Base-by-base conservation (phyloP, 177 flowering plant genomes). In the Tripterygium wilfordii region DNA sequence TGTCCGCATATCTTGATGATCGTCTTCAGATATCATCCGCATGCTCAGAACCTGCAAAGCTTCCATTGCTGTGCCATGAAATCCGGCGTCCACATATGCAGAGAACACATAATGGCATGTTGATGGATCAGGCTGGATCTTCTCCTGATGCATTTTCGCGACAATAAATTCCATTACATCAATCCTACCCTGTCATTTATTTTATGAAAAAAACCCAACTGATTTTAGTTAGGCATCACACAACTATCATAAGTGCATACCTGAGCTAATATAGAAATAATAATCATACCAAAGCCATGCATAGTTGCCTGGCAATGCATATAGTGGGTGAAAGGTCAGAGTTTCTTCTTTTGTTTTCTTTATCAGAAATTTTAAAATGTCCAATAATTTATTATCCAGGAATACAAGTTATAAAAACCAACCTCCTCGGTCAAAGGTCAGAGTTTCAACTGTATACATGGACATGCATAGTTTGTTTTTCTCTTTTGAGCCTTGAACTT, bases 31-130 rank as follows among this genome's bases (percentile, higher is more conserved):
- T 17, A 92, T 71, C 95, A 89, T 83, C 45, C 86, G 62, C 75
- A 84, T 49, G 48, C 95, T 80, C 54, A 92, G 39, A 45, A 92
- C 96, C 62, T 79, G 86, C 73, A 92, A 65, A 51, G 95, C 89
- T 70, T 89, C 99, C 56, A 84, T 40, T 18, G 90, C 94, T 9
- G 85, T 80, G 63, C 42, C 71, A 40, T 49, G 36, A 50, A 63
- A 70, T 15, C 73, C 80, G 13, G 31, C 13, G 12, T 66, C 42
- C 3, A 73, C 72, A 60, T 89, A 89, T 36, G 89, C 75, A 53
- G 67, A 47, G 65, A 79, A 85, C n/a, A 79, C 86, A 50, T 49
- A 58, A 20, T 29, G 14, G 63, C 96, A 89, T 29, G 97, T 89
- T 32, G 81, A 53, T 26, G 95, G 69, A 60, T 89, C 92, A 14